Base-by-base conservation (phyloP, 345 rosid species). In the Noccaea caerulescens region DNA sequence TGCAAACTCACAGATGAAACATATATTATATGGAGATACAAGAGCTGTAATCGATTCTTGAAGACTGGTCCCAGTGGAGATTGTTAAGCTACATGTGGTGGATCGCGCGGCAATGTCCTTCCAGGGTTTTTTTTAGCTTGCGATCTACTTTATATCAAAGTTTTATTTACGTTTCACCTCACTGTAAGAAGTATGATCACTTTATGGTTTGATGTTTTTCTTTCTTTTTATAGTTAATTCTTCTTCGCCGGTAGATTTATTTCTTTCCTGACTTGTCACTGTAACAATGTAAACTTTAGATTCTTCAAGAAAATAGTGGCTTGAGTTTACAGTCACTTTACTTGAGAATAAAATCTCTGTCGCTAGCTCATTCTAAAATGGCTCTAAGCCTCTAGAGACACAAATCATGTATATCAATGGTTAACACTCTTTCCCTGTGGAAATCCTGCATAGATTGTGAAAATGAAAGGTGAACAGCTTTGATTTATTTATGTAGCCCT, bases 141-240 rank as follows among this genome's bases (percentile, higher is more conserved):
- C 71, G 83, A 75, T 84, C 84, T 81, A 55, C 86, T 38, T 65
- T 84, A 85, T 90, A 82, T 82, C 76, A 80, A 77, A 82, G 72
- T 73, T 74, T 80, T 66, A 61, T 76, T 60, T 74, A 9, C 49
- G 18, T 68, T 66, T 66, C 25, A 25, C 33, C 62, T 20, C 68
- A 59, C 51, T 51, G 78, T 66, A 51, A 74, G 61, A 65, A 39
- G 58, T 25, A 63, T 72, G 70, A 23, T 63, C 43, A 55, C 18
- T 65, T 52, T 43, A 6, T 53, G 37, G 57, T 52, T 68, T 50
- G 4, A 52, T 60, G 47, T 20, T 55, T 59, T 61, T 27, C 30
- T 12, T 25, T 12, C 63, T 61, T 61, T 20, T 51, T 44, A 57
- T 56, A 68, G 61, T 74, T 46, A 3, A 23, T 69, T 55, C 52